Conservation (phyloP, 2,329 filamentous ascomycete species). For the Xylariaceae sp. region DNA sequence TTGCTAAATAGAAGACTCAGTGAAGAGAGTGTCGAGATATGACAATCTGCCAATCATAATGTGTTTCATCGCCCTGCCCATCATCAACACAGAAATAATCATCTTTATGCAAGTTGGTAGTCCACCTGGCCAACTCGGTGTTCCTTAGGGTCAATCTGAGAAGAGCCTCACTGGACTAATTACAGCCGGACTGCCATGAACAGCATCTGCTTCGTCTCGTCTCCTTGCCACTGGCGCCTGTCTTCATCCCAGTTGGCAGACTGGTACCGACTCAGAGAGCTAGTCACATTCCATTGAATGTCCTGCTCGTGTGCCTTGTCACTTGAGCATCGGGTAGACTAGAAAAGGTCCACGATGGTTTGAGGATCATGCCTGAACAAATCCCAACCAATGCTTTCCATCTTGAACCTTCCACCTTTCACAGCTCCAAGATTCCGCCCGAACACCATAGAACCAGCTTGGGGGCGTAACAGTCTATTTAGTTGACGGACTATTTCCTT, state of each 20-base stretch:
- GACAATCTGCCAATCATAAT: no score
- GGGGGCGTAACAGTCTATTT: neutral
- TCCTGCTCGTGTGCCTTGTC: neutral
- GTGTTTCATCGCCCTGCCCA: no score
- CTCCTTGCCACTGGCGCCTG: neutral
- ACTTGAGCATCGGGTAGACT: neutral
- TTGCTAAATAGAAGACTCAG: no score
- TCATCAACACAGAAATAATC: no score
- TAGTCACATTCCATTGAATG: neutral
- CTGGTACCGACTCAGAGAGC: neutral
- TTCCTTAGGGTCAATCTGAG: no score
- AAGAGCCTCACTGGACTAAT: no score
- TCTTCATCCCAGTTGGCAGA: neutral
- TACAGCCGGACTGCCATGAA: neutral
- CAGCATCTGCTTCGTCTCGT: neutral
- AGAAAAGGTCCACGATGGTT: neutral
- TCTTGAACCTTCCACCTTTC: neutral
- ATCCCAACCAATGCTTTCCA: neutral
- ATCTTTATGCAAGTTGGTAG: no score
- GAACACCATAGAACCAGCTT: neutral
- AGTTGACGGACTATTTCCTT: neutral
- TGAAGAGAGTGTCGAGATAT: no score
- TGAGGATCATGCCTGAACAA: neutral
- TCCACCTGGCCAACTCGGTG: no score
- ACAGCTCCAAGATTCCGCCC: neutral